Percentiles rank a stretch among this genome's conserved stretches.
These are phyloP conservation scores for Fusarium gaditjirri DNA, from an alignment of 2,329 filamentous ascomycete species.

Conservation along the genomic window DNA sequence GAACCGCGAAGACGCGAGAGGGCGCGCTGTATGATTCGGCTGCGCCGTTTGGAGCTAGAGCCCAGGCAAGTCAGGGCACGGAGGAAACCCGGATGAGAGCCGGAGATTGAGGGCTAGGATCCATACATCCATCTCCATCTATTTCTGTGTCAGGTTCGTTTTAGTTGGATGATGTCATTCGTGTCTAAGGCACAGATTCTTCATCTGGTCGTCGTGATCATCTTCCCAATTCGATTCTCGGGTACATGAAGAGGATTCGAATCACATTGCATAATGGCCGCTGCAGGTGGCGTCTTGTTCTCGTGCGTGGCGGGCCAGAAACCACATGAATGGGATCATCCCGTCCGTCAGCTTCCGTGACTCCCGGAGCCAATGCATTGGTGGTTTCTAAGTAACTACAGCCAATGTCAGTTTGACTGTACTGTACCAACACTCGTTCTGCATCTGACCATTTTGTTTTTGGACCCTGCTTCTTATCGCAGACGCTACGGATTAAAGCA, in stretches of 20 bases:
- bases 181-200: background rate
- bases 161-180: conserved; percentile 33
- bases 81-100: conserved; percentile 33
- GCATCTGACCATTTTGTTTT: background rate
- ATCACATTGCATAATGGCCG: background rate
- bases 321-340: conserved; percentile 4
- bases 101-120: conserved; percentile 24
- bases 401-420: background rate
- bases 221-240: background rate
- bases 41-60: background rate
- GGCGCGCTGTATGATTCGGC: background rate
- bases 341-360: conserved; percentile 24
- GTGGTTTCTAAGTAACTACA: conserved; percentile 7
- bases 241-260: background rate
- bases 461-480: background rate
- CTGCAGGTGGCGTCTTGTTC: conserved; percentile 16
- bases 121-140: background rate
- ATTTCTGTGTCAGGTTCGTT: background rate
- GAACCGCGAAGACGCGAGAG: conserved; percentile 26
- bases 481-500: background rate
- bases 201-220: background rate
- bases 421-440: background rate
- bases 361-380: conserved; percentile 27
- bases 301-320: conserved; percentile 7
- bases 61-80: background rate